phyloP scores from a whole-genome alignment of 2,329 filamentous ascomycete genomes.

The Penicillium glabrum region DNA sequence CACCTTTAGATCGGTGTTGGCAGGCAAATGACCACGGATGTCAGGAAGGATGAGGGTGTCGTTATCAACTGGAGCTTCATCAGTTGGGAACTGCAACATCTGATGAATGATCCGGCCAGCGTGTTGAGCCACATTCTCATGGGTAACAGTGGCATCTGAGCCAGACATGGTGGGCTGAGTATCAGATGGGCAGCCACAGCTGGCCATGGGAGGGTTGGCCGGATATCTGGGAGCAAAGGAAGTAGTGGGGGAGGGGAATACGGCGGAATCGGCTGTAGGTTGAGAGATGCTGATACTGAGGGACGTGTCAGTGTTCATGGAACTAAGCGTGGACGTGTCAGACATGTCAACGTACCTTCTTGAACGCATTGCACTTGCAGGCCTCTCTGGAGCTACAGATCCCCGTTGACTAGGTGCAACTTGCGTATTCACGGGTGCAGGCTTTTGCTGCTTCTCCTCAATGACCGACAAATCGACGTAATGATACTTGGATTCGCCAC shows the following conservation, averaged over 20 bases:
- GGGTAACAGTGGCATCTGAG: conserved; percentile 33
- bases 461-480: conserved; percentile 61
- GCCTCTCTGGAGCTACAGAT: conserved; percentile 21
- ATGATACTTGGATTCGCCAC: conserved; percentile 98
- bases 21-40: conserved; percentile 77
- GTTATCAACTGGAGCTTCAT: conserved; percentile 54
- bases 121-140: conserved; percentile 38
- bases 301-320: conserved; percentile 3
- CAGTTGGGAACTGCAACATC: conserved; percentile 39
- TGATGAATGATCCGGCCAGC: conserved; percentile 40
- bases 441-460: conserved; percentile 43
- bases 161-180: conserved; percentile 7
- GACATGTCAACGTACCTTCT: conserved; percentile 26
- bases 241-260: conserved; percentile 41
- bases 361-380: conserved; percentile 28
- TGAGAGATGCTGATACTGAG: conserved; percentile 33
- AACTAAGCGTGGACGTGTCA: background rate
- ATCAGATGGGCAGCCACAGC: conserved; percentile 32
- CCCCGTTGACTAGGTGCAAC: conserved; percentile 21
- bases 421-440: conserved; percentile 26
- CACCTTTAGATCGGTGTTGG: conserved; percentile 79
- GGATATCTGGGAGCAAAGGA: conserved; percentile 36
- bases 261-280: conserved; percentile 37
- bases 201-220: conserved; percentile 15
- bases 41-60: conserved; percentile 78